Evolutionary conservation across 805 yeast genomes (phyloP).

Genomic region (Candida yuanshanica): DNA sequence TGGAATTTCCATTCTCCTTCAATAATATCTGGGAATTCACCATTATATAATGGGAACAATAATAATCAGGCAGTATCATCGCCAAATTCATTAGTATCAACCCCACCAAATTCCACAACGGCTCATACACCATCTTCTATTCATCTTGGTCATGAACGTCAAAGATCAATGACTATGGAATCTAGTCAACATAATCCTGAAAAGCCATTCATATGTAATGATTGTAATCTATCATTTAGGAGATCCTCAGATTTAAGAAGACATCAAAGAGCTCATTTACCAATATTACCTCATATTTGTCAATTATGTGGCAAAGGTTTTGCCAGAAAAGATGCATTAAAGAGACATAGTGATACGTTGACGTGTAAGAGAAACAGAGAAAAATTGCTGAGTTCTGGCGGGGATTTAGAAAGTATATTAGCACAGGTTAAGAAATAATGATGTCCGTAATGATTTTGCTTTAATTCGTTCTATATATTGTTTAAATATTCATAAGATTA

Average conservation of each 20-base stretch:
- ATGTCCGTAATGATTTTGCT: neutral
- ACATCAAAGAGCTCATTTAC: constrained; percentile 69
- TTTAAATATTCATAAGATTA: neutral
- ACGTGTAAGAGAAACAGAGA: constrained; percentile 72
- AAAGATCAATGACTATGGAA: neutral
- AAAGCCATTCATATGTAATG: constrained; percentile 49
- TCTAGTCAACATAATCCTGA: constrained; percentile 8
- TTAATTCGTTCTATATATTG: neutral
- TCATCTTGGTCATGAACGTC: constrained; percentile 6
- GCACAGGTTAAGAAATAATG: constrained; percentile 17
- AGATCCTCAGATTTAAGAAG: constrained; percentile 66
- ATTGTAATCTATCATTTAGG: constrained; percentile 59
- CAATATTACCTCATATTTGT: constrained; percentile 70
- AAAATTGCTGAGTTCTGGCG: constrained; percentile 36
- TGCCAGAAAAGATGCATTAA: constrained; percentile 78
- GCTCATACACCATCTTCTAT: neutral
- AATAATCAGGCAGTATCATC: neutral
- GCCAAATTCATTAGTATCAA: constrained; percentile 1
- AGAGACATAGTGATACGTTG: constrained; percentile 66
- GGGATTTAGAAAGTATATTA: constrained; percentile 29
- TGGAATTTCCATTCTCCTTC: constrained; percentile 1
- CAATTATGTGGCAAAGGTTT: constrained; percentile 75
- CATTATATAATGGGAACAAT: neutral
- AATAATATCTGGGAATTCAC: neutral
- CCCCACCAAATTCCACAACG: neutral